phyloP scores from a whole-genome alignment of 192 early-diverging fungal species.

The Backusella psychrophila region DNA sequence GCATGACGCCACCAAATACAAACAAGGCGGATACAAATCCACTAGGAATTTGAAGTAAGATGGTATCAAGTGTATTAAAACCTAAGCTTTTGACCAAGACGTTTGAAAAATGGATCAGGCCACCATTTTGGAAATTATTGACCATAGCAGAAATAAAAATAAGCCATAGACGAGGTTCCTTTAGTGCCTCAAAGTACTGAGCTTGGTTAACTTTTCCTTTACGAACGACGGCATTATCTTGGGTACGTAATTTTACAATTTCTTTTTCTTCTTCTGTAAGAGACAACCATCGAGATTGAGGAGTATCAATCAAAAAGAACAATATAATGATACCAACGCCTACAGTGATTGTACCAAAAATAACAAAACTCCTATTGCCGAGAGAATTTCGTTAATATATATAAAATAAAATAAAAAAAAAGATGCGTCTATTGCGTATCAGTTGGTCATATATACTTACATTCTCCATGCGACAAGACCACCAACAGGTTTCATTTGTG shows the following conservation, averaged over 20 bases:
- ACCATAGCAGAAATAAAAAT: neutral
- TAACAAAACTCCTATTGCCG: conserved; percentile 15
- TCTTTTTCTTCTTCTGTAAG: conserved; percentile 23
- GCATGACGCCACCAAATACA: neutral
- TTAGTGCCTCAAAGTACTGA: conserved; percentile 11
- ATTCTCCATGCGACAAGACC: conserved; percentile 12
- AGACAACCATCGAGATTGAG: neutral
- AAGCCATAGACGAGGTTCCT: conserved; percentile 14
- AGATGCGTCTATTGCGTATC: neutral
- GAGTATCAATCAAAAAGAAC: conserved; percentile 18
- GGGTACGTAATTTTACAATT: conserved; percentile 16
- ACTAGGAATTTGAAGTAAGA: conserved; percentile 10
- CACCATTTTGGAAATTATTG: conserved; percentile 7
- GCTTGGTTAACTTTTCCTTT: neutral
- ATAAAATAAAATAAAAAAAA: neutral
- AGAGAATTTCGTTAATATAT: neutral
- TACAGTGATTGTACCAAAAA: conserved; percentile 12
- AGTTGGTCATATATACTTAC: neutral
- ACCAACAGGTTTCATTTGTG: conserved; percentile 10
- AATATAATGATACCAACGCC: conserved; percentile 6
- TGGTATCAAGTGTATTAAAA: conserved; percentile 2
- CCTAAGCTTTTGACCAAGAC: conserved; percentile 19
- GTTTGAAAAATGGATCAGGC: conserved; percentile 5
- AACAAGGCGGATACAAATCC: neutral
- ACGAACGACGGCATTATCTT: conserved; percentile 14